Base-by-base conservation (phyloP, 2,329 filamentous ascomycete species). In the Hymenoscyphus fructigenus region DNA sequence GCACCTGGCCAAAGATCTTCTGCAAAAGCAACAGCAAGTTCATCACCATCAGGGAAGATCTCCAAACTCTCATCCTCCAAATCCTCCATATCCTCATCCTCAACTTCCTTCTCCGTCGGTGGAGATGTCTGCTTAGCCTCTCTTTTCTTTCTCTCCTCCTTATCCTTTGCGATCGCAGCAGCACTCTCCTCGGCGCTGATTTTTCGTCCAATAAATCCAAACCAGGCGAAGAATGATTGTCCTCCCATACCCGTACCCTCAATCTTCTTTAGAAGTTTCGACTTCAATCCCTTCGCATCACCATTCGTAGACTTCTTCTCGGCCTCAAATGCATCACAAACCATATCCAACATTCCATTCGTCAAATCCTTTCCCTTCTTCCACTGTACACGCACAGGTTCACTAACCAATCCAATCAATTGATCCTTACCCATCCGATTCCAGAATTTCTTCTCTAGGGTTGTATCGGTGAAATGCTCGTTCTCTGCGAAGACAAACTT, bases 381-480 rank as follows among this genome's bases (percentile, higher is more conserved):
- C 93, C 92, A 96, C 75, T 88, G 83, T 78, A 98, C 94, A 71
- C 88, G 84, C 70, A 97, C 91, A 5, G 94, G 94, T 81, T 96
- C 92, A 28, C 89, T 93, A 64, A 97, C 92, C 38, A 96, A 84
- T 41, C 91, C 91, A 41, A 85, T 82, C 86, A 87, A 93, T 73
- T 85, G 84, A 75, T 89, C 85, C 75, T 83, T 85, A 66, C 85
- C 82, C 76, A 85, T 84, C 70, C 93, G 88, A 83, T 89, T 92
- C 85, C 89, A 94, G 80, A 98, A 97, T 76, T 91, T 91, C 88
- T 98, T 98, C 80, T 94, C 91, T 59, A 98, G 80, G 62, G 88
- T 85, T 62, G 80, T 83, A 80, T 97, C 84, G 75, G 88, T 84
- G 73, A 98, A 97, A 81, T 89, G 88, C 59, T 92, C 88, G 79